Evolutionary conservation across 495 filamentous ascomycete species (phyloP), one percentile per base, ranked within the genome.

Genomic region (Hypoxylon crocopeplum): DNA sequence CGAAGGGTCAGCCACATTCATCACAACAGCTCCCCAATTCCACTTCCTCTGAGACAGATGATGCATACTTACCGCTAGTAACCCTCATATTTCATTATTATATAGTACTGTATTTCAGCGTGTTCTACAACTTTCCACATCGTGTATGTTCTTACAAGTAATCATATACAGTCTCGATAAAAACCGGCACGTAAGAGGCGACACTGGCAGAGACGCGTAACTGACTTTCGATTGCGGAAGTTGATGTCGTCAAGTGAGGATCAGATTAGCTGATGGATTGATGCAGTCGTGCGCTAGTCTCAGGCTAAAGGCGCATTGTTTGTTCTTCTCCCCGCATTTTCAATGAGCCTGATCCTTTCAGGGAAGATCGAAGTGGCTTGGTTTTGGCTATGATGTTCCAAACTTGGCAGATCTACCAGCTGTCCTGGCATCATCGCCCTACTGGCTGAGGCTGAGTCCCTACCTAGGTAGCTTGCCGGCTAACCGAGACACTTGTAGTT

Each of bases 341-440:
- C 40, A 22, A 25, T 13, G 11, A 27, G 38, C 16, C 42, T 32
- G 40, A 21, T 29, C 7, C 13, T 33, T 56, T 24, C 34, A 56
- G 17, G 36, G 45, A 49, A 50, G 50, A 56, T 46, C 50, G 6
- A 54, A 36, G 49, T 37, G 38, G 58, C 45, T 62, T 38, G 20
- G n/a, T n/a, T n/a, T n/a, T n/a, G n/a, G n/a, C n/a, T 7, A 12
- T 34, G 13, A 13, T 46, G 40, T 37, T n/a, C 20, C 21, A 58
- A 51, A 50, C 47, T 44, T 38, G 38, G 33, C 25, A 25, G 13
- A 16, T 33, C n/a, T 29, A 5, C 10, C 25, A 5, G n/a, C n/a
- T n/a, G n/a, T 10, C 25, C 25, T 5, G 5, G 25, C 25, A 29
- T 29, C 25, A 19, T 12, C 37, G 37, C 38, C 15, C 30, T 54